Conservation (phyloP, 257 asterid genomes). For the Fraxinus quadrangulata region DNA sequence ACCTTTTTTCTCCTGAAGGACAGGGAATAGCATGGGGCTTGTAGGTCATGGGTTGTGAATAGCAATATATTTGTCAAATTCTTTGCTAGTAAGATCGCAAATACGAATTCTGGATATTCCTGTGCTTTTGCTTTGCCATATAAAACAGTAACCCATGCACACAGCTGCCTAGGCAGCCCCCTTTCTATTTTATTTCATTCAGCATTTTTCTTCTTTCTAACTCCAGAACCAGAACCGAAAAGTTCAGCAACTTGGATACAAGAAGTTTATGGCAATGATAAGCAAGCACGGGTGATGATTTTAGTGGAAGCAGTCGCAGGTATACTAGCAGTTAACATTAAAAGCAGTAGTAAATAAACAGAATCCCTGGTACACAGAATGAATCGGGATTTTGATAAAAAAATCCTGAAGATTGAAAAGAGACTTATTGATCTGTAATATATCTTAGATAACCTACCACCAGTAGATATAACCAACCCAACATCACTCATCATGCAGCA, state of each 20-base stretch:
- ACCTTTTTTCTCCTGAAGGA: background rate
- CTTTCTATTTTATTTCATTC: background rate
- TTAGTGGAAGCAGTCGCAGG: background rate
- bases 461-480: conserved; percentile 10
- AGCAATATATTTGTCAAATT: background rate
- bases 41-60: background rate
- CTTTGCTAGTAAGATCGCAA: background rate
- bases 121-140: conserved; percentile 5
- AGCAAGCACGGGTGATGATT: background rate
- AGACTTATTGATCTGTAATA: conserved; percentile 23
- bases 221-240: conserved; percentile 3
- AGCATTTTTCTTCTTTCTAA: background rate
- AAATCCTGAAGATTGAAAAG: conserved; percentile 22
- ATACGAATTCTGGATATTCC: background rate
- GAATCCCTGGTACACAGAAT: background rate
- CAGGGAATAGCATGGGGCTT: background rate
- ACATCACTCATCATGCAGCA: conserved; percentile 16
- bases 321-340: background rate
- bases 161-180: background rate
- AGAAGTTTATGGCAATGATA: conserved; percentile 5
- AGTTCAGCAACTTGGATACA: background rate
- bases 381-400: background rate
- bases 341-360: background rate
- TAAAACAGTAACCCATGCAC: conserved; percentile 12
- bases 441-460: conserved; percentile 14